Evolutionary conservation across 2,329 filamentous ascomycete genomes (phyloP), one percentile per base, ranked within the genome.

Genomic region (Monilinia fructigena): DNA sequence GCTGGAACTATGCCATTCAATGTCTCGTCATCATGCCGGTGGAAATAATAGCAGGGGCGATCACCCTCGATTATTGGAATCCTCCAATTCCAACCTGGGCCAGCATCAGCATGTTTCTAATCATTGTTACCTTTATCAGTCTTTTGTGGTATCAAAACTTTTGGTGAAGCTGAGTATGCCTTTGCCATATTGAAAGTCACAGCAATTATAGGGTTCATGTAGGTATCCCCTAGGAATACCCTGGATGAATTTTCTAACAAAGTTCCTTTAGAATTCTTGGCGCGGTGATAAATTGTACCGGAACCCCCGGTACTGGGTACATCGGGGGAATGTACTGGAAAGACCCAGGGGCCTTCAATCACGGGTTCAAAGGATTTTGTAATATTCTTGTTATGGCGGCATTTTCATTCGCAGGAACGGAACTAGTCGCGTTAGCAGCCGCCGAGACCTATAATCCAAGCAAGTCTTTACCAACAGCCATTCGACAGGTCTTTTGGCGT

Each of bases 401-500:
- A 10, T 93, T 93, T 73, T 82, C 89, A 68, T 93, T 92, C 72
- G 85, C 88, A 0, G 90, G 90, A n/a, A 92, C 89, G 1, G 90
- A 93, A 76, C 82, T 92, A 6, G 88, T 92, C 55, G 90, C 90
- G 65, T 84, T 93, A 18, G 89, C 90, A 5, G 90, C 90, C 1
- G 91, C 90, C 38, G 90, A 93, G 76, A 91, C 90, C 1, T 86
- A 85, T n/a, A 92, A 92, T 74, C 90, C 91, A 2, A 85, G 89
- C 68, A 91, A 94, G 76, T 90, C 89, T 1, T 82, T 97, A 0
- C 93, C 93, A 0, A 92, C 87, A 0, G 93, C 93, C 18, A 88
- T 96, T 74, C 96, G 96, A 79, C 93, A 96, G 77, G 92, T 97
- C n/a, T 97, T 97, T 78, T 97, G 93, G 93, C 89, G 93, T 74